phyloP scores from a whole-genome alignment of 1,284 basidiomycete genomes.

The Ceratobasidium sp. region DNA sequence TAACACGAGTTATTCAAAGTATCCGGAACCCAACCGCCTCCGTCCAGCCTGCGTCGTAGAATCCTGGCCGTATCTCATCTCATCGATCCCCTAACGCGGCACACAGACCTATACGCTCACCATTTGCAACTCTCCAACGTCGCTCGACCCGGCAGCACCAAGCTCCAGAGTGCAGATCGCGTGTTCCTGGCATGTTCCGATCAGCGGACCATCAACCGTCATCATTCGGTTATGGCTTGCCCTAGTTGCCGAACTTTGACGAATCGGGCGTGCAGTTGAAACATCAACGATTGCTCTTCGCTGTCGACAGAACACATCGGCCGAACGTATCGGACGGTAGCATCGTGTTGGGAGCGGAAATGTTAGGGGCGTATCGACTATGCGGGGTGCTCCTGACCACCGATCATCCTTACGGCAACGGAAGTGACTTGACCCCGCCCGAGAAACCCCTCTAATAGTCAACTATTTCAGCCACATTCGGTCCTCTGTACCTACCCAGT shows the following conservation, averaged over 20 bases:
- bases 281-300: not conserved
- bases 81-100: too few species aligned
- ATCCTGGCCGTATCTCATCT: not conserved
- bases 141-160: constrained; percentile 4
- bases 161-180: constrained; percentile 11
- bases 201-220: not conserved
- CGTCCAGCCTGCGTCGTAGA: not conserved
- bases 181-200: not conserved
- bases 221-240: constrained; percentile 9
- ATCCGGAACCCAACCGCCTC: constrained; percentile 8
- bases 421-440: not conserved
- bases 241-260: not conserved
- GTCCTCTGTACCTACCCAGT: too few species aligned
- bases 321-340: not conserved
- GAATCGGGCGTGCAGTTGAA: constrained; percentile 15
- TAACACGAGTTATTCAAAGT: not conserved
- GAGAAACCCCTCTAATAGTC: not conserved
- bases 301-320: not conserved
- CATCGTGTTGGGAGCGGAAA: not conserved
- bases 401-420: constrained; percentile 14
- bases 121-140: constrained; percentile 11
- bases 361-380: not conserved
- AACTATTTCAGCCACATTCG: not conserved
- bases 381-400: constrained; percentile 2
- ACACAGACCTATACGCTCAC: too few species aligned